These are phyloP conservation scores for Picochlorum costavermella DNA, from an alignment of 139 green algal genomes.

Conservation along the genomic window DNA sequence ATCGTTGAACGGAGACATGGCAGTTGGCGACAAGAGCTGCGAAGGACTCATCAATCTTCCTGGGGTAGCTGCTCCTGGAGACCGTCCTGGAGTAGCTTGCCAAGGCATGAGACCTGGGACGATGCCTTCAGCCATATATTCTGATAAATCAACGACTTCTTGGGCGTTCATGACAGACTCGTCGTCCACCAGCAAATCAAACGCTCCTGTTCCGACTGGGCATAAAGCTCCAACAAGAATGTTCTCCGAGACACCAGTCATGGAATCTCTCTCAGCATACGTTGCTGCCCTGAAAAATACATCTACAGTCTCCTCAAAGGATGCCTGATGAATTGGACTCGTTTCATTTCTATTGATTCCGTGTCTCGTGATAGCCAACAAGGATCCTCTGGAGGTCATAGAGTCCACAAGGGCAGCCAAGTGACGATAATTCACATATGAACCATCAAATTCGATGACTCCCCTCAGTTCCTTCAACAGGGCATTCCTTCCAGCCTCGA, in stretches of 20 bases:
- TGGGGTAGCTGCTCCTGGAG: conserved; percentile 20
- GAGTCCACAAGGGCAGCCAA: conserved; percentile 81
- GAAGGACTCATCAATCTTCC: conserved; percentile 38
- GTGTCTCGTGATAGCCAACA: conserved; percentile 98
- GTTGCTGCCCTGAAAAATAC: conserved; percentile 82
- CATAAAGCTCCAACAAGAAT: conserved; percentile 92
- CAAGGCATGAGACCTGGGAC: not conserved
- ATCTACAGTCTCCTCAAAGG: conserved; percentile 99
- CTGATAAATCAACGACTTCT: conserved; percentile 49
- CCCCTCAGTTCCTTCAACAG: conserved; percentile 89
- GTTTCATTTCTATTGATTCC: conserved; percentile 96
- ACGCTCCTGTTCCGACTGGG: conserved; percentile 83
- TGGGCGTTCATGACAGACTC: conserved; percentile 73
- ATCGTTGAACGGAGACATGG: conserved; percentile 38
- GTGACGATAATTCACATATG: conserved; percentile 97
- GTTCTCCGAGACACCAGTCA: conserved; percentile 87
- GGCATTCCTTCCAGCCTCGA: conserved; percentile 83
- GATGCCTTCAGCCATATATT: conserved; percentile 8
- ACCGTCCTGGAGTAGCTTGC: conserved; percentile 47
- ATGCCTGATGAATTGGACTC: conserved; percentile 84
- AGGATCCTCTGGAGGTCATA: conserved; percentile 84
- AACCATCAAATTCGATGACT: conserved; percentile 99
- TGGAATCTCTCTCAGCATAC: conserved; percentile 66
- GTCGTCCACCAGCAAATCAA: conserved; percentile 91
- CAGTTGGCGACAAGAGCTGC: conserved; percentile 31